Base-by-base conservation (phyloP, 805 yeast species). In the Wickerhamomyces xylosicus region DNA sequence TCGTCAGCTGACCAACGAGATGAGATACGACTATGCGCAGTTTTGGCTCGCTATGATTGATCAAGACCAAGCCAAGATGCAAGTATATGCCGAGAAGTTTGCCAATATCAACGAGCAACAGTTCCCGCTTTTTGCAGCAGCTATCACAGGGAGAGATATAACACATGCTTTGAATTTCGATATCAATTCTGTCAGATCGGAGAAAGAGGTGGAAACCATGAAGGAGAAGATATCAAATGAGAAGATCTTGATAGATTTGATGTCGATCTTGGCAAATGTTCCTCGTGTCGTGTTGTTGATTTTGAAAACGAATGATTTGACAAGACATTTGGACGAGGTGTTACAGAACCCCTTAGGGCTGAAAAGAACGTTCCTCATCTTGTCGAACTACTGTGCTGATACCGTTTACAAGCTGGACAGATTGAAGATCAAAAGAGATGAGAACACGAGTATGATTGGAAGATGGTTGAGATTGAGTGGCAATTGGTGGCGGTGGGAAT, bases 101-200 rank as follows among this genome's bases (percentile, higher is more conserved):
- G 95, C 97, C 2, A 78, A 83, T 17, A 77, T 92, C 27, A 62
- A 63, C 29, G 90, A 82, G 21, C 79, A 77, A 7, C 84, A 85
- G 51, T 86, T 89, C 61, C 81, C 83, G 18, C 64, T 92, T 11
- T 82, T 92, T 55, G 84, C 94, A 1, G 87, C 95, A 2, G 97
- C 97, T 2, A 79, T 92, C 33, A 92, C 98, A 0, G 99, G 98
- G 1, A 67, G 99, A 41, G 94, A 89, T 49, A 84, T 83, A 19
- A 77, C 81, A 17, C 75, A 77, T 40, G 90, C 94, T 0, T 54
- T 83, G 38, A 69, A 71, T 45, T 77, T 80, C 38, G 81, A 84
- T 45, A 69, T 82, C 15, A 62, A 70, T 13, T 59, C 70, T 22
- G 54, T 60, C 0, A 68, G 96, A 38, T 61, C 73, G 17, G 65